Base-by-base conservation (phyloP, 2,329 filamentous ascomycete species). In the Neofusicoccum umdonicola region DNA sequence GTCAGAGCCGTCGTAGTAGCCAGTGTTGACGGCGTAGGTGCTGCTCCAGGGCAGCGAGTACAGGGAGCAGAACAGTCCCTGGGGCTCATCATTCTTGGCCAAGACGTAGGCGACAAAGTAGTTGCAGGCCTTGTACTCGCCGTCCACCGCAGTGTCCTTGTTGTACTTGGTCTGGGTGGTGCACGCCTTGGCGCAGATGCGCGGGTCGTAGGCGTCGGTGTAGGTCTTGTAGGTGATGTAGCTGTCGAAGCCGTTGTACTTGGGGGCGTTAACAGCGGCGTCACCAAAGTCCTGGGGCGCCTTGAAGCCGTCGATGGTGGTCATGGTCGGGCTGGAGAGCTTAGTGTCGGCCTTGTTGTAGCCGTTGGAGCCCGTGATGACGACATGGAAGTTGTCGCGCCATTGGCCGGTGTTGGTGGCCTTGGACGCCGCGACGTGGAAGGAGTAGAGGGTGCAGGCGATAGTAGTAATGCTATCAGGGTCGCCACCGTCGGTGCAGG, bases 401-500 rank as follows among this genome's bases (percentile, higher is more conserved):
- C 66, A 70, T 42, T 74, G 69, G 8, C 72, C 73, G 9, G 66
- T 65, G 64, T 75, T 75, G 41, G 67, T 66, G 47, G 71, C 70
- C 35, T 70, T 69, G 7, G 61, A 62, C 13, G 65, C 34, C 17
- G 56, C 67, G 27, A 76, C 70, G 9, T 69, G 68, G 39, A 70
- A 71, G 48, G 69, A 69, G 70, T 69, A 75, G 57, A 73, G 68
- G 12, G 70, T 71, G 58, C 74, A 75, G 54, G 72, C 74, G 67
- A 74, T 74, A 31, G 69, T 39, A 12, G 70, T 71, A 9, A 68
- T 68, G 51, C 48, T 52, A 15, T 31, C 35, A 7, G 61, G 61
- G 48, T 63, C 54, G 4, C 39, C 39, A 19, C 34, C 41, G 3
- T 39, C 11, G 7, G 19, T 39, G 39, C 61, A 63, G 22, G 47